A percentile compares a stretch with the other conserved stretches of the same genome.
phyloP scores from a whole-genome alignment of 2,329 filamentous ascomycete genomes.

The Ophiostoma piceae region DNA sequence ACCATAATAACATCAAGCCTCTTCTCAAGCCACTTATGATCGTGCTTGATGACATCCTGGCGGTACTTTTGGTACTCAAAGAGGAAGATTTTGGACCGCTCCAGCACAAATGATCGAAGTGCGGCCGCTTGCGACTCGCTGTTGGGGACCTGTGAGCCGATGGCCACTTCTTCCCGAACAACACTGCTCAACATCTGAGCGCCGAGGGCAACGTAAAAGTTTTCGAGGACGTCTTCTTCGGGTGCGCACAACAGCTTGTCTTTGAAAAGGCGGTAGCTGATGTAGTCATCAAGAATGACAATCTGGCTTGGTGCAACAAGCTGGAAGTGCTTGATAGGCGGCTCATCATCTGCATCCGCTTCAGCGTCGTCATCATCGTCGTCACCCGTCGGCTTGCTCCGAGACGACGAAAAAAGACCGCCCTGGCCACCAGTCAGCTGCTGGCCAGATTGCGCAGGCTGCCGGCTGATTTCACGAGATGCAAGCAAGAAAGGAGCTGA shows the following conservation, averaged over 20 bases:
- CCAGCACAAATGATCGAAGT: constrained; percentile 75
- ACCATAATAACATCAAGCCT: constrained; percentile 75
- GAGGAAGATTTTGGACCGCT: constrained; percentile 83
- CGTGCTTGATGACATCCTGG: constrained; percentile 73
- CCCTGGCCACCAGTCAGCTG: constrained; percentile 1
- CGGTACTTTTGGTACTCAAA: constrained; percentile 68
- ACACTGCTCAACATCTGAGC: constrained; percentile 69
- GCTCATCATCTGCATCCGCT: constrained; percentile 41
- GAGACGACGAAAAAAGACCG: constrained; percentile 10
- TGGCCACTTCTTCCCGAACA: constrained; percentile 70
- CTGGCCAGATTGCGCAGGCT: constrained; percentile 30
- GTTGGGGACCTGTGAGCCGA: constrained; percentile 56
- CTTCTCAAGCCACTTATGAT: constrained; percentile 85
- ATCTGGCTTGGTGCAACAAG: constrained; percentile 67
- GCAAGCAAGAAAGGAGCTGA: constrained; percentile 72
- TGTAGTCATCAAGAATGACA: constrained; percentile 80
- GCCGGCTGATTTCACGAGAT: constrained; percentile 62
- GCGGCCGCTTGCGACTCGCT: constrained; percentile 52
- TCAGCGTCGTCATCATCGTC: constrained; percentile 49
- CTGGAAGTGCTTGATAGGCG: constrained; percentile 69
- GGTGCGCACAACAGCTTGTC: constrained; percentile 78
- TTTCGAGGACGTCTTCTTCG: constrained; percentile 80
- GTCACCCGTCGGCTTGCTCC: constrained; percentile 37
- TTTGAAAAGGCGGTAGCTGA: constrained; percentile 84
- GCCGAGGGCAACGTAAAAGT: constrained; percentile 77